Conservation (phyloP, 805 yeast genomes). For the Metschnikowia kofuensis region DNA sequence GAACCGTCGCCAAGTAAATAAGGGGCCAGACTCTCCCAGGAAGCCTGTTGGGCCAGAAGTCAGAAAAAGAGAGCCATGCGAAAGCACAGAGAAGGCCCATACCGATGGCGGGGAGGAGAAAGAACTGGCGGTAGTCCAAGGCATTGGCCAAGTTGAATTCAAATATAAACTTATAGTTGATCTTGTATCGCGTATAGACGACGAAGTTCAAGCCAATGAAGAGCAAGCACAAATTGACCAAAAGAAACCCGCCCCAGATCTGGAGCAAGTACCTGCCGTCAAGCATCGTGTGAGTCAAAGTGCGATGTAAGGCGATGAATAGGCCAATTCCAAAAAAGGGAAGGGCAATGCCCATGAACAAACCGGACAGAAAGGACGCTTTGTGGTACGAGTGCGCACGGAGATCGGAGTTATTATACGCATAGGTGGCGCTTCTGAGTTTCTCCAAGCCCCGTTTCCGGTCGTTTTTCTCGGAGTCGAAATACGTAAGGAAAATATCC, state of each 20-base stretch:
- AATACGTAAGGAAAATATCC: slow-evolving; percentile 60
- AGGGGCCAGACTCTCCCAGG: slow-evolving; percentile 80
- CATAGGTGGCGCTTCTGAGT: slow-evolving; percentile 45
- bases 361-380: slow-evolving; percentile 60
- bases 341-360: slow-evolving; percentile 64
- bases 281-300: slow-evolving; percentile 36
- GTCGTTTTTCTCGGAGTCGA: slow-evolving; percentile 50
- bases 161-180: slow-evolving; percentile 89
- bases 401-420: slow-evolving; percentile 29
- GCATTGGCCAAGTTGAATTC: slow-evolving; percentile 74
- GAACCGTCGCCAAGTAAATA: slow-evolving; percentile 57
- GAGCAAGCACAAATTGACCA: slow-evolving; percentile 56
- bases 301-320: slow-evolving; percentile 46
- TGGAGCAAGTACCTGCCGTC: slow-evolving; percentile 69
- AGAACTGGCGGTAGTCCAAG: slow-evolving; percentile 62
- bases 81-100: slow-evolving; percentile 57
- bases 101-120: slow-evolving; percentile 60
- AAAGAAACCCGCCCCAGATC: slow-evolving; percentile 88
- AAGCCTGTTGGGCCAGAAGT: slow-evolving; percentile 58
- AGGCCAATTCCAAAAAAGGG: slow-evolving; percentile 67
- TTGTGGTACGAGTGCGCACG: slow-evolving; percentile 33
- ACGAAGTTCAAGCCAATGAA: slow-evolving; percentile 67
- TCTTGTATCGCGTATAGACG: slow-evolving; percentile 70
- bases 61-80: slow-evolving; percentile 72
- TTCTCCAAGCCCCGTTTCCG: slow-evolving; percentile 71